These are phyloP conservation scores for Cladosporium sp. DNA, from an alignment of 2,329 filamentous ascomycete genomes.

Conservation along the genomic window DNA sequence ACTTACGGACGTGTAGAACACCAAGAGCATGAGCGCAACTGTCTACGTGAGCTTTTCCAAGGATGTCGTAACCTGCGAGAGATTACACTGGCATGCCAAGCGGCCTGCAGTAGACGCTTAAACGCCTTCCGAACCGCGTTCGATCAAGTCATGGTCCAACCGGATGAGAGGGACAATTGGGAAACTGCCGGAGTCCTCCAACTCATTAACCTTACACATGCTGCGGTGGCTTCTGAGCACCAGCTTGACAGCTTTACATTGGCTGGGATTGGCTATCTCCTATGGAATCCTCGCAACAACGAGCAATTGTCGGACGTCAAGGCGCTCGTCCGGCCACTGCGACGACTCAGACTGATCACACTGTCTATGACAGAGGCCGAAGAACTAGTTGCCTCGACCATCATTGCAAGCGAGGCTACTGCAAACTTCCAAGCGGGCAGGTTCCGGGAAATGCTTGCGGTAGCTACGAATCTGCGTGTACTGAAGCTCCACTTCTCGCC, in stretches of 20 bases:
- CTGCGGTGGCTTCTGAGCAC: not conserved
- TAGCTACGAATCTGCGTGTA: not conserved
- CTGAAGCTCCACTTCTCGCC: not conserved
- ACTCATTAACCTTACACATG: not conserved
- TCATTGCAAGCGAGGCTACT: not conserved
- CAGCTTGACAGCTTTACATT: not conserved
- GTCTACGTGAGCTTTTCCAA: not conserved
- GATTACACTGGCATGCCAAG: not conserved
- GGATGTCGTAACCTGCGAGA: not conserved
- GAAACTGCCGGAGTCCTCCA: not conserved
- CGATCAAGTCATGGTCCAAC: not conserved
- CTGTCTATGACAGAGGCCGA: not conserved
- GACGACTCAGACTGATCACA: not conserved
- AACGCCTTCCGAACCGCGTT: not conserved
- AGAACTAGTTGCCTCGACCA: not conserved
- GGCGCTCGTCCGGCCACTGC: not conserved
- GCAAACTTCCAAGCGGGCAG: not conserved
- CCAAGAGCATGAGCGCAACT: not conserved
- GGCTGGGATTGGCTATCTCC: not conserved
- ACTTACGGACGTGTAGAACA: not conserved
- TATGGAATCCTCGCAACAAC: not conserved
- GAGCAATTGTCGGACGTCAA: not conserved
- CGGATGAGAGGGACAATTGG: not conserved
- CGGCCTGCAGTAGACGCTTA: not conserved
- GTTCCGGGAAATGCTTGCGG: not conserved